Evolutionary conservation across 106 monocot species (phyloP).

Genomic region (Narthecium ossifragum): DNA sequence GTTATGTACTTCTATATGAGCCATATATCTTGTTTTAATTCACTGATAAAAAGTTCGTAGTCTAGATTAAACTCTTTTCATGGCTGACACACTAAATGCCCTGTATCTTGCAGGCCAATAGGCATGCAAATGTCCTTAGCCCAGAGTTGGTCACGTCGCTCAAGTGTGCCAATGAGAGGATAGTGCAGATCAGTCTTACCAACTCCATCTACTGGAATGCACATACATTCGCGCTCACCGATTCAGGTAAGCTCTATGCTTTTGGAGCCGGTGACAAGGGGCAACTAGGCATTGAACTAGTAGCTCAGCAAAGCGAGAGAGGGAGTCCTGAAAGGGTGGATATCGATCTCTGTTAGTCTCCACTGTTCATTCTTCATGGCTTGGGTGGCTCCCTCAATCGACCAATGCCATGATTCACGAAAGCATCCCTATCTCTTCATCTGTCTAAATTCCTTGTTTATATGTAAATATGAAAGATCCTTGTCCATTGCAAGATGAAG

Average conservation of each 20-base stretch:
- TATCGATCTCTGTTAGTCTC: constrained; percentile 59
- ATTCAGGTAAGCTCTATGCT: constrained; percentile 76
- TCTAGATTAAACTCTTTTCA: too few species aligned
- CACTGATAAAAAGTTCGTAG: too few species aligned
- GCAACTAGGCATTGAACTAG: constrained; percentile 83
- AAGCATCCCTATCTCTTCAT: not conserved
- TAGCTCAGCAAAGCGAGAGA: constrained; percentile 56
- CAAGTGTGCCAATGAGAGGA: constrained; percentile 61
- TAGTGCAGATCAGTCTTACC: constrained; percentile 93
- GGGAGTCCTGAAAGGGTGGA: constrained; percentile 68
- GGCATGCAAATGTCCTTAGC: constrained; percentile 58
- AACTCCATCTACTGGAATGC: constrained; percentile 98
- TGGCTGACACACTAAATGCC: too few species aligned
- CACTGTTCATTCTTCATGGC: not conserved
- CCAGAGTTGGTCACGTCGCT: constrained; percentile 80
- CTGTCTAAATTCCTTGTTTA: constrained; percentile 15
- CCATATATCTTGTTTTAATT: too few species aligned
- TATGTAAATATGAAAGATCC: constrained; percentile 43
- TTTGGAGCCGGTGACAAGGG: constrained; percentile 96
- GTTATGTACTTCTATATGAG: too few species aligned
- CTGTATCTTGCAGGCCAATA: constrained; percentile 47
- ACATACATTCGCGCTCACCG: constrained; percentile 95
- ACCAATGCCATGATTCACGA: too few species aligned
- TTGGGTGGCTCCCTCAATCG: too few species aligned
- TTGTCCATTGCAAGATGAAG: constrained; percentile 10